These are phyloP conservation scores for Wickerhamomyces bovis DNA, from an alignment of 805 yeast genomes.

Conservation along the genomic window DNA sequence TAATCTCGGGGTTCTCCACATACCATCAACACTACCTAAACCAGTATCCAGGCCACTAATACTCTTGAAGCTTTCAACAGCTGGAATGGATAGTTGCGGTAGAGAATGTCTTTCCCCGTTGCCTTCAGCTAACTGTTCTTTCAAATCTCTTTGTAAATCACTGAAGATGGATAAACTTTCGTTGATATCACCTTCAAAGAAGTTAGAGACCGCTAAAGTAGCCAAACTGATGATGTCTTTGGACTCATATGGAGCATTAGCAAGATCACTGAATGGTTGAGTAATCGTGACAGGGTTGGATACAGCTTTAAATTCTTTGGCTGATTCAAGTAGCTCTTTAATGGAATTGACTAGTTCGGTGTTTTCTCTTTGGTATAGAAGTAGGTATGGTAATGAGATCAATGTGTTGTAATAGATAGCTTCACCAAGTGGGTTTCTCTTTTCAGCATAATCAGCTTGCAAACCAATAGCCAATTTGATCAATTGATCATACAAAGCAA, in stretches of 20 bases:
- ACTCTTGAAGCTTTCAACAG: conserved; percentile 28
- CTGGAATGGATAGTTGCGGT: conserved; percentile 29
- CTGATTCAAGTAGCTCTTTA: conserved; percentile 34
- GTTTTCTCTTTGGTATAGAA: conserved; percentile 35
- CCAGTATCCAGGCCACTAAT: conserved; percentile 29
- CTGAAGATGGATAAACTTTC: conserved; percentile 26
- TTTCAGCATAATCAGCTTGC: conserved; percentile 32
- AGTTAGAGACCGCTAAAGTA: conserved; percentile 37
- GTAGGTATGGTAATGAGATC: conserved; percentile 59
- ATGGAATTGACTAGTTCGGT: conserved; percentile 33
- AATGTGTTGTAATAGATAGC: conserved; percentile 58
- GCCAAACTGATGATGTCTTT: conserved; percentile 43
- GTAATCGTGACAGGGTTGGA: conserved; percentile 19
- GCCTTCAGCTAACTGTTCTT: conserved; percentile 8
- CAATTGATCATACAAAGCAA: conserved; percentile 46
- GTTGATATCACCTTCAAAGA: conserved; percentile 20
- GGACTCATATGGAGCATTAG: conserved; percentile 43
- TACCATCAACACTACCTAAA: conserved; percentile 50
- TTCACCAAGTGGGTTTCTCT: conserved; percentile 58
- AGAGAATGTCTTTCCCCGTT: conserved; percentile 15
- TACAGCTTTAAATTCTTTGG: conserved; percentile 33
- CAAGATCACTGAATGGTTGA: conserved; percentile 20
- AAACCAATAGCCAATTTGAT: conserved; percentile 50
- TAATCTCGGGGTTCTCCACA: conserved; percentile 63
- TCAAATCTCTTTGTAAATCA: conserved; percentile 25